Base-by-base conservation (phyloP, 257 asterid species). In the Fraxinus cuspidata region DNA sequence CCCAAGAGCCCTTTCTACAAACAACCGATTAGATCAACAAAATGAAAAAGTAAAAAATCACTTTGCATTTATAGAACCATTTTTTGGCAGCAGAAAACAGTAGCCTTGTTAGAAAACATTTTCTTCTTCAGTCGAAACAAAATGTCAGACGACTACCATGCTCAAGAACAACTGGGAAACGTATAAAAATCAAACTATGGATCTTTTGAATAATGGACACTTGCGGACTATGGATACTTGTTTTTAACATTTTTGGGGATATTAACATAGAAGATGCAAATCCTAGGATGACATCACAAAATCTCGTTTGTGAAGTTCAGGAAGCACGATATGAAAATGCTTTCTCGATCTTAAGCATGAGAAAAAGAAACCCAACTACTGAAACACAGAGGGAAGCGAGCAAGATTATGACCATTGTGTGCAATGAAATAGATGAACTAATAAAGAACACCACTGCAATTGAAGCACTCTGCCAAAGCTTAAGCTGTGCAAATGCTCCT, bases 401-500 rank as follows among this genome's bases (percentile, higher is more conserved):
- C 96, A 93, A 82, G 80, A 84, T 81, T 28, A 86, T 75, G 5
- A 87, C 75, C 93, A 95, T 92, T 0, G 85, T 58, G 73, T 92
- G 92, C 84, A 95, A 68, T 1, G 96, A 79, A 27, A 92, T 76
- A 44, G 92, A 80, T 1, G 97, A 90, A 76, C 94, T 91, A 53
- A 89, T 78, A 80, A 95, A 93, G 80, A 85, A 89, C 21, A 96
- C 86, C 1, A 93, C 75, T 2, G 99, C 97, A 38, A 92, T 87
- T 16, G 99, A 83, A 79, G 87, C 90, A 65, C 97, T 89, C 77
- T 95, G 99, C 98, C 99, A 95, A 56, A 93, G 96, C 92, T 95
- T 95, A 70, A 95, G 90, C 88, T 93, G 98, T 16, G 99, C 92
- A 86, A 95, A 93, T 11, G 98, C 97, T 86, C 98, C 99, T 83